These are phyloP conservation scores for Jatropha podagrica DNA, from an alignment of 441 rosid genomes.

Conservation along the genomic window DNA sequence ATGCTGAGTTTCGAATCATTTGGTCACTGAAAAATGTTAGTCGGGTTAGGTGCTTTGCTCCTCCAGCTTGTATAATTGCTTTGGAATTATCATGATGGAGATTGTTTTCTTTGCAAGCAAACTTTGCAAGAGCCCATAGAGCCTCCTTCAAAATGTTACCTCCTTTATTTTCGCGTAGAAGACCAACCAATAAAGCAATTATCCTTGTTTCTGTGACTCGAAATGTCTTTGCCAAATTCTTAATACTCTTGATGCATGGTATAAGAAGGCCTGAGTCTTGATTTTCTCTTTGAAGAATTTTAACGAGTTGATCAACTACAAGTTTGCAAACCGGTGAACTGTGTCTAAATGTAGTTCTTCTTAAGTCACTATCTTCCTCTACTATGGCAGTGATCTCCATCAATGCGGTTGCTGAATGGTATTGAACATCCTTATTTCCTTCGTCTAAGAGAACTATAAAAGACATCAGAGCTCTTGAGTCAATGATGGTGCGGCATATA, in stretches of 20 bases:
- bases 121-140: constrained; percentile 63
- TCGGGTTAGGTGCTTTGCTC: constrained; percentile 68
- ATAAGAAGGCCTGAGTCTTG: constrained; percentile 60
- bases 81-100: constrained; percentile 72
- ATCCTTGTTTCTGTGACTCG: constrained; percentile 80
- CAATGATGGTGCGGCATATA: constrained; percentile 81
- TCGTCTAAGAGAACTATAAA: constrained; percentile 78
- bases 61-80: constrained; percentile 76
- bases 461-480: constrained; percentile 87
- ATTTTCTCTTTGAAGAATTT: constrained; percentile 48
- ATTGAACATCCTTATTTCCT: constrained; percentile 60
- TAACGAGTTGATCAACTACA: constrained; percentile 70
- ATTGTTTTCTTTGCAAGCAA: constrained; percentile 69
- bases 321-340: constrained; percentile 83
- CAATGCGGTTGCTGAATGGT: constrained; percentile 82
- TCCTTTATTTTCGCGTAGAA: constrained; percentile 6
- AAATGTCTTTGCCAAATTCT: constrained; percentile 81
- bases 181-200: constrained; percentile 67
- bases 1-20: constrained; percentile 52
- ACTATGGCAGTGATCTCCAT: constrained; percentile 93
- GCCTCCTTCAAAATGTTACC: constrained; percentile 36
- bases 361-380: constrained; percentile 70
- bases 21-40: constrained; percentile 75
- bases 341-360: constrained; percentile 88
- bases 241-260: constrained; percentile 75